Evolutionary conservation across 352 stramenopile species (phyloP).

Genomic region (Globisporangium iwayamae): DNA sequence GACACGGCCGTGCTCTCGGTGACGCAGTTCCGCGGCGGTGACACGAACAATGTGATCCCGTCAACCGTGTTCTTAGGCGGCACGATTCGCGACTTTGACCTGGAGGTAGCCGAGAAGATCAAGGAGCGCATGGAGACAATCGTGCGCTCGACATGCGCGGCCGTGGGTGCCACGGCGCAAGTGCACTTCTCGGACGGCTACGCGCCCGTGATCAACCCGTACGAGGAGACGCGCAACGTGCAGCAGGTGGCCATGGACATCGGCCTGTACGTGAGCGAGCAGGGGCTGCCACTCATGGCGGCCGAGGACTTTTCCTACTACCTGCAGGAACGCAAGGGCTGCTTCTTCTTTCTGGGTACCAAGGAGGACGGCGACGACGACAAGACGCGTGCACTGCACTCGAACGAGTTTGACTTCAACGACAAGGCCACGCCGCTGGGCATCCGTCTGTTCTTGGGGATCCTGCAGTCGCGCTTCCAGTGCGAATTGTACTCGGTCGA

Average conservation of each 20-base stretch:
- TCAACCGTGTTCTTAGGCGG: slow-evolving; percentile 76
- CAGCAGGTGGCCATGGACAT: slow-evolving; percentile 73
- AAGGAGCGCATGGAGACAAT: slow-evolving; percentile 83
- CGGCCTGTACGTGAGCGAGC: slow-evolving; percentile 70
- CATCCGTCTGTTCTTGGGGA: slow-evolving; percentile 75
- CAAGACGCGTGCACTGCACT: slow-evolving; percentile 66
- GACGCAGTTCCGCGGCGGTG: slow-evolving; percentile 88
- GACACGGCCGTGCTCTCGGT: slow-evolving; percentile 92
- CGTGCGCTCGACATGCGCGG: slow-evolving; percentile 78
- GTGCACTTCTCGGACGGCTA: slow-evolving; percentile 74
- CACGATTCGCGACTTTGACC: slow-evolving; percentile 92
- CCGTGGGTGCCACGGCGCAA: slow-evolving; percentile 66
- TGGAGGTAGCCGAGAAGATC: slow-evolving; percentile 79
- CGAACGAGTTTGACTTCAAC: slow-evolving; percentile 82
- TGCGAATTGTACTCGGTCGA: slow-evolving; percentile 62
- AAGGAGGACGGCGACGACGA: slow-evolving; percentile 59
- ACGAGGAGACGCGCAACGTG: slow-evolving; percentile 75
- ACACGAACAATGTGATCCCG: slow-evolving; percentile 95
- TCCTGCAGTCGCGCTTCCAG: slow-evolving; percentile 65
- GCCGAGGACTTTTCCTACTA: slow-evolving; percentile 94
- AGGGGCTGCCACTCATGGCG: slow-evolving; percentile 89
- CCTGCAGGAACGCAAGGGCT: slow-evolving; percentile 76
- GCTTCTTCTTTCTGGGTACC: slow-evolving; percentile 83
- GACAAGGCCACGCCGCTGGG: slow-evolving; percentile 79
- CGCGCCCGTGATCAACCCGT: slow-evolving; percentile 71